phyloP scores from a whole-genome alignment of 116 monocot genomes.

The Dioscorea cayenensis region DNA sequence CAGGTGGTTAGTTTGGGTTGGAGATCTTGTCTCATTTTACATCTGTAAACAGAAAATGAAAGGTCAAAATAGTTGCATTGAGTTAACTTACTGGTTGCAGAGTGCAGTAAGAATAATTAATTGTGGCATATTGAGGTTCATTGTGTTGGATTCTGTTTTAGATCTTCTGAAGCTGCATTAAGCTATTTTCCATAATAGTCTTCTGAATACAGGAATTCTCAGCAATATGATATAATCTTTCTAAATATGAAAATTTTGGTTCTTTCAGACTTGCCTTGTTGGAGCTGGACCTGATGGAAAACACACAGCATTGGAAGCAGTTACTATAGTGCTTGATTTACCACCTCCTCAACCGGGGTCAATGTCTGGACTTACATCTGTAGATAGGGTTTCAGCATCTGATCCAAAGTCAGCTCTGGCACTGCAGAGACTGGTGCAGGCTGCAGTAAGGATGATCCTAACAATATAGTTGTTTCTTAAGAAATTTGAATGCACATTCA shows the following conservation, averaged over 20 bases:
- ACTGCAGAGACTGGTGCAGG: constrained; percentile 91
- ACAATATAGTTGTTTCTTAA: not conserved
- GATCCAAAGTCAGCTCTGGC: constrained; percentile 98
- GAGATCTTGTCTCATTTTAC: too few species aligned
- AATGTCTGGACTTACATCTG: constrained; percentile 81
- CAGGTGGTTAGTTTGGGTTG: too few species aligned
- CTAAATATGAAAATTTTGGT: not conserved
- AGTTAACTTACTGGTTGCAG: too few species aligned
- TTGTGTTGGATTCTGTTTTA: too few species aligned
- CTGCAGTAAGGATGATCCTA: constrained; percentile 62
- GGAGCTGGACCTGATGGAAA: constrained; percentile 99
- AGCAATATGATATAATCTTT: not conserved
- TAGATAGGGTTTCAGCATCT: constrained; percentile 90
- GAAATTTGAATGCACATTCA: not conserved
- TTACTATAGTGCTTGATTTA: constrained; percentile 95
- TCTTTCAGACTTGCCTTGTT: constrained; percentile 91
- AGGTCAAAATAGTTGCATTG: too few species aligned
- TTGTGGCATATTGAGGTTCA: too few species aligned
- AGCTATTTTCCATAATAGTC: too few species aligned
- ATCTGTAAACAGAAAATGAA: too few species aligned
- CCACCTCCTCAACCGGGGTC: constrained; percentile 97
- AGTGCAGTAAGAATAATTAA: too few species aligned
- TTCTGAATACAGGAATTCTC: too few species aligned
- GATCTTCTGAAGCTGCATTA: too few species aligned
- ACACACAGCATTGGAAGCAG: constrained; percentile 96